Percentiles rank a stretch among this genome's conserved stretches.
Evolutionary conservation across 805 yeast species (phyloP).

Genomic region (Candida verbasci): DNA sequence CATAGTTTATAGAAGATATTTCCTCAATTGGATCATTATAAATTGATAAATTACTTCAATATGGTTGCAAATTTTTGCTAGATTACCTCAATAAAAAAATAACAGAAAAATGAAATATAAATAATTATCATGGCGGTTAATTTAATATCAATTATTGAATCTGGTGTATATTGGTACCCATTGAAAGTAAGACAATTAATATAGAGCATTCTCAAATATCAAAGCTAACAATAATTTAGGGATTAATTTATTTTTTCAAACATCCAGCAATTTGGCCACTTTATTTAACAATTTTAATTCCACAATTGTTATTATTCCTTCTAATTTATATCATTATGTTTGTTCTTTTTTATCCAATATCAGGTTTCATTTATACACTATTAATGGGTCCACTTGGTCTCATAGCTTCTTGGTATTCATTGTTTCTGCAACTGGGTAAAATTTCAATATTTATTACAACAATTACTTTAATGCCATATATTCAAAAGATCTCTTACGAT

Average conservation of each 20-base stretch:
- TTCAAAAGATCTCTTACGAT: slow-evolving; percentile 46
- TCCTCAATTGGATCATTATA: no score
- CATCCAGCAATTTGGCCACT: slow-evolving; percentile 46
- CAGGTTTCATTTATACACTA: slow-evolving; percentile 36
- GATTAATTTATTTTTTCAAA: slow-evolving; percentile 35
- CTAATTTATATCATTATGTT: slow-evolving; percentile 33
- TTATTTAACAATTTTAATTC: slow-evolving; percentile 39
- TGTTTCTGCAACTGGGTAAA: slow-evolving; percentile 39
- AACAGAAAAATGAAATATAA: no score
- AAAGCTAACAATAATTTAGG: slow-evolving; percentile 17
- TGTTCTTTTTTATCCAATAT: slow-evolving; percentile 40
- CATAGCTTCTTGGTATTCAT: slow-evolving; percentile 40
- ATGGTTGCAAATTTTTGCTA: no score
- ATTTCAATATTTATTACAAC: slow-evolving; percentile 40
- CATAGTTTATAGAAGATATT: no score
- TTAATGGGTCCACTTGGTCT: slow-evolving; percentile 51
- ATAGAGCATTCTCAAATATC: no score
- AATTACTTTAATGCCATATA: slow-evolving; percentile 42
- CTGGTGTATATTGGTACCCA: slow-evolving; percentile 22
- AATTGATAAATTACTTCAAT: no score
- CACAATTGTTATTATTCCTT: slow-evolving; percentile 39
- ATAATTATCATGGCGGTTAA: slow-evolving; percentile 2
- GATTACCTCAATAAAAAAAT: no score
- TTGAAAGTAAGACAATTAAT: slow-evolving; percentile 15
- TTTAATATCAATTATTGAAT: slow-evolving; percentile 7